phyloP scores from a whole-genome alignment of 1,284 basidiomycete genomes.

The Microbotryum lychnidis-dioicae region DNA sequence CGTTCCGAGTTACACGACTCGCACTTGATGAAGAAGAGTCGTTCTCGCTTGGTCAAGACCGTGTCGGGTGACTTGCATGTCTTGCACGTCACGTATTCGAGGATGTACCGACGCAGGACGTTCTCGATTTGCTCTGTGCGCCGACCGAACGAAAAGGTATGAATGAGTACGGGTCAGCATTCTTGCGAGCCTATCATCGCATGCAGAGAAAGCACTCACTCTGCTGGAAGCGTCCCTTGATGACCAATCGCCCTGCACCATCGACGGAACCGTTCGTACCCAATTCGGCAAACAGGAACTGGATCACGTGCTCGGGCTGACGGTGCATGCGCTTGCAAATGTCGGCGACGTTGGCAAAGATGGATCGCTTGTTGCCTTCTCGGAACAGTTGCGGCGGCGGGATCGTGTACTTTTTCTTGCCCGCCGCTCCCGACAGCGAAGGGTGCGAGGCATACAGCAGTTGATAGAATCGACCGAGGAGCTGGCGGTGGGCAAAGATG shows the following conservation, averaged over 20 bases:
- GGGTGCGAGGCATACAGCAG: constrained; percentile 91
- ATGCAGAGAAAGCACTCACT: constrained; percentile 39
- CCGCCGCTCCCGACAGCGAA: constrained; percentile 60
- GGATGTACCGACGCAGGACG: constrained; percentile 90
- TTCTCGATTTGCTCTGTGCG: constrained; percentile 74
- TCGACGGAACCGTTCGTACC: constrained; percentile 96
- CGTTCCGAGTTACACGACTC: constrained; percentile 49
- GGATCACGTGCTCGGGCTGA: constrained; percentile 97
- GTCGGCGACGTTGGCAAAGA: constrained; percentile 93
- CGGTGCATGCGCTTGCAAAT: constrained; percentile 99
- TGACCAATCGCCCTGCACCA: constrained; percentile 83
- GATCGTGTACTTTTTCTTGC: constrained; percentile 86
- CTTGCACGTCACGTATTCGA: constrained; percentile 99
- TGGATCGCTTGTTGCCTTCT: constrained; percentile 91
- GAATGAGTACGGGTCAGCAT: neutral
- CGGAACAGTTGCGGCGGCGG: constrained; percentile 90
- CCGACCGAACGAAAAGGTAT: neutral
- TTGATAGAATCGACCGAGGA: constrained; percentile 84
- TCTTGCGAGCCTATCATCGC: neutral
- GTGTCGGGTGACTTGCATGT: constrained; percentile 99
- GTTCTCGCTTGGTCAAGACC: constrained; percentile 90
- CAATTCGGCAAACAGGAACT: constrained; percentile 96
- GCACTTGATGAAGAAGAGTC: constrained; percentile 98
- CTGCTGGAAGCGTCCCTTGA: constrained; percentile 96
- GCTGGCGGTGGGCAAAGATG: constrained; percentile 46